Evolutionary conservation across 805 yeast species (phyloP).

Genomic region (Sugiyamaella floridensis): DNA sequence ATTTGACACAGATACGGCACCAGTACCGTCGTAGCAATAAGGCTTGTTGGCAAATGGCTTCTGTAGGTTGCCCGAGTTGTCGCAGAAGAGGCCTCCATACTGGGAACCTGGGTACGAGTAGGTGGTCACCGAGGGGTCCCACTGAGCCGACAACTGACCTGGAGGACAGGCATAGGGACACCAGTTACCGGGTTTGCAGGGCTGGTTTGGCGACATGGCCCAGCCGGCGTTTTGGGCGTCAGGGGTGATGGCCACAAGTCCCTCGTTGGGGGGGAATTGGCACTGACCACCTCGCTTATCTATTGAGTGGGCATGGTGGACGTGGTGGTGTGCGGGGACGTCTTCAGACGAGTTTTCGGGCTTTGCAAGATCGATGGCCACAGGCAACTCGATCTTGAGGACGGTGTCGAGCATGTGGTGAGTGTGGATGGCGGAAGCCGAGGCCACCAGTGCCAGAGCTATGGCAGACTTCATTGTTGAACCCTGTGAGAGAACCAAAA

Average conservation of each 20-base stretch:
- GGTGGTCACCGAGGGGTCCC: constrained; percentile 72
- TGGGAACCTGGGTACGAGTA: constrained; percentile 72
- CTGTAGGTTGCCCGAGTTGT: constrained; percentile 57
- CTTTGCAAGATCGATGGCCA: not conserved
- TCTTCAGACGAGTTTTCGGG: constrained; percentile 6
- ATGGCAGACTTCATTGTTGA: not conserved
- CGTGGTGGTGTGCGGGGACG: not conserved
- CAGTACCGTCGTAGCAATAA: constrained; percentile 73
- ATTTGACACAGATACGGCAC: constrained; percentile 61
- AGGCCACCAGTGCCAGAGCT: not conserved
- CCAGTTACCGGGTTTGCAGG: constrained; percentile 68
- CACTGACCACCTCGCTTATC: constrained; percentile 35
- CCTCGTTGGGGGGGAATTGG: constrained; percentile 58
- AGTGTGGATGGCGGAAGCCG: not conserved
- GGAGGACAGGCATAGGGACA: constrained; percentile 92
- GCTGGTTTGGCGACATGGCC: constrained; percentile 75
- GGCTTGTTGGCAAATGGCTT: constrained; percentile 51
- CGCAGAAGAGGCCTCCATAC: constrained; percentile 79
- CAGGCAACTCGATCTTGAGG: constrained; percentile 3
- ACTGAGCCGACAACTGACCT: constrained; percentile 80
- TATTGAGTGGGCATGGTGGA: constrained; percentile 6
- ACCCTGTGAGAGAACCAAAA: too few relatives aligned
- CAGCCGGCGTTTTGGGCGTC: constrained; percentile 65
- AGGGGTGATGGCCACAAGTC: constrained; percentile 63
- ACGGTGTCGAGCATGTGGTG: not conserved